phyloP scores from a whole-genome alignment of 257 asterid species.

The Solanum chilense region DNA sequence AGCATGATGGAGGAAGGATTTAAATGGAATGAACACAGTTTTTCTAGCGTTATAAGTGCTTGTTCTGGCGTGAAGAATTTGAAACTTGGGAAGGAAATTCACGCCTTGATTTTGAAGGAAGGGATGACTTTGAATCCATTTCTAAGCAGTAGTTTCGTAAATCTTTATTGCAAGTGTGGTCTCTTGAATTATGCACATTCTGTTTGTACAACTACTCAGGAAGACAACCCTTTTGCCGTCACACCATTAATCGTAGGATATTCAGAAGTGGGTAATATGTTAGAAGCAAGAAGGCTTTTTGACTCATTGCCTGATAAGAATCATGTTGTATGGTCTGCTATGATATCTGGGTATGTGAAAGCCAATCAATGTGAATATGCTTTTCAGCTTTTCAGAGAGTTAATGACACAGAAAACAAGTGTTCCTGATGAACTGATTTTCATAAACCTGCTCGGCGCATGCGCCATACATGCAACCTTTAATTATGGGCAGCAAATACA shows the following conservation, averaged over 20 bases:
- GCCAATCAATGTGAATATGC: constrained; percentile 43
- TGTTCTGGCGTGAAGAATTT: constrained; percentile 50
- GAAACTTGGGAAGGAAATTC: constrained; percentile 66
- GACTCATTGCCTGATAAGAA: constrained; percentile 49
- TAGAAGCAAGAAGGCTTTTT: constrained; percentile 53
- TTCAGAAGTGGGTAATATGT: constrained; percentile 49
- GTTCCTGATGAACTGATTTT: constrained; percentile 48
- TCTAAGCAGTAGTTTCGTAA: constrained; percentile 62
- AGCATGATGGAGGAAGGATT: constrained; percentile 46
- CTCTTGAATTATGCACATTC: constrained; percentile 47
- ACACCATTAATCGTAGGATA: constrained; percentile 72
- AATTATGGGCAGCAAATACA: constrained; percentile 79
- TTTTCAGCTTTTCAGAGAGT: constrained; percentile 57
- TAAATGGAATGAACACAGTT: constrained; percentile 45
- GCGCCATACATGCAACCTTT: constrained; percentile 41
- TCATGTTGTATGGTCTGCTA: constrained; percentile 60
- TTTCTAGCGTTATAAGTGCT: constrained; percentile 53
- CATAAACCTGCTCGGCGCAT: constrained; percentile 54
- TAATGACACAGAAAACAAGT: constrained; percentile 9
- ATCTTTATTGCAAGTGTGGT: constrained; percentile 67
- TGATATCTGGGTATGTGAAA: constrained; percentile 69
- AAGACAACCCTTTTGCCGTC: constrained; percentile 32
- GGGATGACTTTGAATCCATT: constrained; percentile 47
- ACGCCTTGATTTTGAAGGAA: constrained; percentile 54
- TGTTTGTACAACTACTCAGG: constrained; percentile 16